A percentile compares a stretch with the other conserved stretches of the same genome.
Evolutionary conservation across 2,329 filamentous ascomycete species (phyloP).

Genomic region (Talaromyces sp.): DNA sequence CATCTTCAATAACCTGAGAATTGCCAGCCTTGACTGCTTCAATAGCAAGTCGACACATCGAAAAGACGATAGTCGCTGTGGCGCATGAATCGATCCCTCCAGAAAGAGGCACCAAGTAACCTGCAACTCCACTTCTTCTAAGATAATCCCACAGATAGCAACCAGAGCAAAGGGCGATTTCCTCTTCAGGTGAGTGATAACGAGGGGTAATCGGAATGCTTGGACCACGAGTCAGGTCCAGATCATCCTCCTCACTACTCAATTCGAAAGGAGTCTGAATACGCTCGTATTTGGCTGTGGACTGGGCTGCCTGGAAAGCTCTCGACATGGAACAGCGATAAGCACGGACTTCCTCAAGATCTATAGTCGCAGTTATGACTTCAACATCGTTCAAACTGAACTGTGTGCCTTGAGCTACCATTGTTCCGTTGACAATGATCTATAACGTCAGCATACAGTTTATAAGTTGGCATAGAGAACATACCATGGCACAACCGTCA

Average conservation of each 20-base stretch:
- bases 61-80: slow-evolving; percentile 31
- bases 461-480: slow-evolving; percentile 38
- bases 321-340: slow-evolving; percentile 26
- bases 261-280: slow-evolving; percentile 30
- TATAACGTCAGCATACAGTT: slow-evolving; percentile 34
- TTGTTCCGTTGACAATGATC: slow-evolving; percentile 56
- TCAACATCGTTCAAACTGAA: slow-evolving; percentile 53
- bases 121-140: slow-evolving; percentile 26
- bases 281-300: slow-evolving; percentile 25
- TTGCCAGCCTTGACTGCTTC: slow-evolving; percentile 27
- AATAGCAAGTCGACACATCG: slow-evolving; percentile 32
- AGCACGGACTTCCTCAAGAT: slow-evolving; percentile 65
- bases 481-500: slow-evolving; percentile 61
- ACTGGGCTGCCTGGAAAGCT: slow-evolving; percentile 27
- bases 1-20: slow-evolving; percentile 26
- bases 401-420: slow-evolving; percentile 29
- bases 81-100: slow-evolving; percentile 35
- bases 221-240: slow-evolving; percentile 18
- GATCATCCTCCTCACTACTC: slow-evolving; percentile 21
- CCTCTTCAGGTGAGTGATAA: slow-evolving; percentile 27
- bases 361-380: slow-evolving; percentile 60
- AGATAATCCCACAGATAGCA: slow-evolving; percentile 34
- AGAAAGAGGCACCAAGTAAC: slow-evolving; percentile 32
- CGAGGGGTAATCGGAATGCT: slow-evolving; percentile 21
- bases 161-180: slow-evolving; percentile 25